phyloP scores from a whole-genome alignment of 164 flowering plant species.

The Liquidambar formosana region DNA sequence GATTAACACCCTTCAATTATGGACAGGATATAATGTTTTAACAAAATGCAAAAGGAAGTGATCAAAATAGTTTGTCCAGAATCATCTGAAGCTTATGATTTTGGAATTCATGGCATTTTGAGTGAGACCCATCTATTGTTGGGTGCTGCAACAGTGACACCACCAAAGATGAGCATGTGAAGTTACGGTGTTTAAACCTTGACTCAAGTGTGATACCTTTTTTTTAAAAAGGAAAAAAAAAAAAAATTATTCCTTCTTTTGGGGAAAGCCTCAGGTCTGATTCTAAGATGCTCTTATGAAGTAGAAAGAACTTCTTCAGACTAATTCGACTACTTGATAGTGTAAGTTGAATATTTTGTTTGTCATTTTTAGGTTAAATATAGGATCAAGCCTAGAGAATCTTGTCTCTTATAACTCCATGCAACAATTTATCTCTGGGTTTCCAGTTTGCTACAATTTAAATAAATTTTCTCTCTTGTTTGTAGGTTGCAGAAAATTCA shows the following conservation, averaged over 20 bases:
- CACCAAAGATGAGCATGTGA: not conserved
- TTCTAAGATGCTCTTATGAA: no score
- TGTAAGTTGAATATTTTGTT: not conserved
- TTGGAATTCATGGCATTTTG: not conserved
- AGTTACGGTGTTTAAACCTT: not conserved
- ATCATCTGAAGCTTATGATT: not conserved
- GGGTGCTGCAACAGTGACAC: not conserved
- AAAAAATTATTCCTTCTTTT: no score
- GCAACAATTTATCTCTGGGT: not conserved
- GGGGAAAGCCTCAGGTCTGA: no score
- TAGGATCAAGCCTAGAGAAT: not conserved
- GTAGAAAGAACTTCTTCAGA: no score
- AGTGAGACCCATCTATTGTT: not conserved
- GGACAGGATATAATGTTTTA: not conserved
- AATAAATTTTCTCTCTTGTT: slow-evolving; percentile 2
- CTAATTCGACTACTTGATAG: no score
- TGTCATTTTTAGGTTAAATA: not conserved
- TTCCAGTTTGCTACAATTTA: not conserved
- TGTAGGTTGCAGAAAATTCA: slow-evolving; percentile 56
- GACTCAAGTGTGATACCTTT: no score
- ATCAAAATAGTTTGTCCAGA: not conserved
- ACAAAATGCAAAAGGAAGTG: not conserved
- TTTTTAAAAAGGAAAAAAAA: no score
- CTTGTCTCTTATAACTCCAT: not conserved
- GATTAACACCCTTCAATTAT: no score